Evolutionary conservation across 164 flowering plant genomes (phyloP).

Genomic region (Vitis rotundifolia): DNA sequence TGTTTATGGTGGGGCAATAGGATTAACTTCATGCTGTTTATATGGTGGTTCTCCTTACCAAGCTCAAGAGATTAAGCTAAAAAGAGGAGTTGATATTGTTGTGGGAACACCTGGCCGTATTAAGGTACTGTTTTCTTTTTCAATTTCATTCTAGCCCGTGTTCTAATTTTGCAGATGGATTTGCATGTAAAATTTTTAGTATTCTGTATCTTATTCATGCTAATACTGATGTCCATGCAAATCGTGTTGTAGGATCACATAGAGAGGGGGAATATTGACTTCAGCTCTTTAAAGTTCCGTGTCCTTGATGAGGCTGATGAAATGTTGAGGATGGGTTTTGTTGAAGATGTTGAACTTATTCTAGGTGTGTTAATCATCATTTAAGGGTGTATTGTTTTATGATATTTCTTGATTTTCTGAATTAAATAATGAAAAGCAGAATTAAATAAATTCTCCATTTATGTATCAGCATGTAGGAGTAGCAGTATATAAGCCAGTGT

Average conservation of each 20-base stretch:
- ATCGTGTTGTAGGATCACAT: slow-evolving; percentile 69
- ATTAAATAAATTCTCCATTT: too few relatives aligned
- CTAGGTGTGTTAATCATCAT: slow-evolving; percentile 47
- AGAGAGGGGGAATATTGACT: slow-evolving; percentile 74
- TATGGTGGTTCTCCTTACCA: slow-evolving; percentile 79
- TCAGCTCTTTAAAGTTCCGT: slow-evolving; percentile 73
- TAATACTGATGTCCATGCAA: slow-evolving; percentile 3
- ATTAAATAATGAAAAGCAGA: neutral
- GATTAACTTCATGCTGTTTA: slow-evolving; percentile 65
- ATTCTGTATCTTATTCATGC: neutral
- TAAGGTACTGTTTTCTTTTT: slow-evolving; percentile 45
- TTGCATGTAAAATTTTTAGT: neutral
- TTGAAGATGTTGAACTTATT: slow-evolving; percentile 96
- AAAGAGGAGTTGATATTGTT: slow-evolving; percentile 87
- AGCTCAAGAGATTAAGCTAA: slow-evolving; percentile 59
- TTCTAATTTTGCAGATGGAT: too few relatives aligned
- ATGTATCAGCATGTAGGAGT: too few relatives aligned
- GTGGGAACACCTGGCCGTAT: slow-evolving; percentile 94
- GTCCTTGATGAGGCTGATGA: slow-evolving; percentile 99
- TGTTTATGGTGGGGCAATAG: slow-evolving; percentile 77
- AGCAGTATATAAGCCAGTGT: too few relatives aligned
- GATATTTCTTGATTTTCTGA: neutral
- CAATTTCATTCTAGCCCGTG: neutral
- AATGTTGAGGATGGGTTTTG: slow-evolving; percentile 96
- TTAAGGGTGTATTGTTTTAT: neutral